phyloP scores from a whole-genome alignment of 2,329 filamentous ascomycete species.

The Sordariomycetes sp. region DNA sequence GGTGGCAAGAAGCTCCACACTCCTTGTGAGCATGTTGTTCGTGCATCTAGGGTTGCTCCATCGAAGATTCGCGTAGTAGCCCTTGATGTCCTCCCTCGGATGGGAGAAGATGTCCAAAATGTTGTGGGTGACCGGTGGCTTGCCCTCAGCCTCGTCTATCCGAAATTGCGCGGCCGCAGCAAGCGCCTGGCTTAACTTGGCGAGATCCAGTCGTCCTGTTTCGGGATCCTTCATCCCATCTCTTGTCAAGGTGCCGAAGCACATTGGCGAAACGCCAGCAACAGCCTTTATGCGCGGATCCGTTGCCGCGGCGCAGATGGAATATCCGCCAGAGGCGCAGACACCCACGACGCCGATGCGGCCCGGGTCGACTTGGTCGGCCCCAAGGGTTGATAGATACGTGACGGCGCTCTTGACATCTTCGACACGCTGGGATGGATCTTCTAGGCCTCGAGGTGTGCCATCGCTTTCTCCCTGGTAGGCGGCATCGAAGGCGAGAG shows the following conservation, averaged over 20 bases:
- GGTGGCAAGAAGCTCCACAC: constrained; percentile 6
- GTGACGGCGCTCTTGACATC: constrained; percentile 24
- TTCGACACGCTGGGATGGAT: constrained; percentile 24
- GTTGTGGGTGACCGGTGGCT: too few species aligned
- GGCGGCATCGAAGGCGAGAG: constrained; percentile 23
- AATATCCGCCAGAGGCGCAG: constrained; percentile 27
- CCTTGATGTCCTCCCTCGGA: constrained; percentile 4
- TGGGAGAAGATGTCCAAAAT: constrained; percentile 1
- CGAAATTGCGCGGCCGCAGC: neutral
- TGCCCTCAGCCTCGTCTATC: neutral
- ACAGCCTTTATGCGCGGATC: constrained; percentile 27
- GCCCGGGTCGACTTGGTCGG: constrained; percentile 16
- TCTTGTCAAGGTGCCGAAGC: constrained; percentile 18
- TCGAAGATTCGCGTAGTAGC: constrained; percentile 9
- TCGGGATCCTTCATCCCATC: constrained; percentile 1
- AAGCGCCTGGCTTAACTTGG: neutral
- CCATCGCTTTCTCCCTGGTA: constrained; percentile 26
- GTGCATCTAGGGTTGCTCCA: constrained; percentile 5
- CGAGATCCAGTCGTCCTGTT: neutral
- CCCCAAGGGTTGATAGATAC: constrained; percentile 18
- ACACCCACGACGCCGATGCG: constrained; percentile 27
- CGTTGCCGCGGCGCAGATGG: constrained; percentile 19
- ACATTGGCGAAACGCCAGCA: constrained; percentile 18
- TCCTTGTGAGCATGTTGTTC: constrained; percentile 2
- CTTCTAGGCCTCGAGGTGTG: constrained; percentile 23